A percentile compares a stretch with the other conserved stretches of the same genome.
These are phyloP conservation scores for Agrocybe praecox DNA, from an alignment of 768 basidiomycete genomes.

Conservation along the genomic window DNA sequence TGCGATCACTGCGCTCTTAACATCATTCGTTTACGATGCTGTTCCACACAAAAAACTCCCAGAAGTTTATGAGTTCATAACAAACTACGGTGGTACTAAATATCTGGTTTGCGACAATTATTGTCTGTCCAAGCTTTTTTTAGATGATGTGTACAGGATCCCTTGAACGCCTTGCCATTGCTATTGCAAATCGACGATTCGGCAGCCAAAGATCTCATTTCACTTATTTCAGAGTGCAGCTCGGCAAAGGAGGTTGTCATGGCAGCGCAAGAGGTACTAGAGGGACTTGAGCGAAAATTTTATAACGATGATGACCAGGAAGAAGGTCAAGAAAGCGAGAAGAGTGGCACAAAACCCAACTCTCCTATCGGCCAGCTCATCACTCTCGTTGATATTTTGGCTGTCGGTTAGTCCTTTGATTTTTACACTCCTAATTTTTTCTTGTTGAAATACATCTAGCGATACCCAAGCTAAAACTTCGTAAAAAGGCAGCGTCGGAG, in stretches of 20 bases:
- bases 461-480: constrained; percentile 46
- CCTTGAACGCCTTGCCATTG: constrained; percentile 42
- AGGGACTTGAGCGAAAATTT: constrained; percentile 32
- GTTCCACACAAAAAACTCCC: constrained; percentile 27
- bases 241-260: constrained; percentile 51
- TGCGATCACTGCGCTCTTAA: constrained; percentile 34
- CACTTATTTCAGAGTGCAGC: constrained; percentile 40
- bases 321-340: constrained; percentile 19
- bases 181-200: constrained; percentile 39
- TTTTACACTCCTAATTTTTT: constrained; percentile 1
- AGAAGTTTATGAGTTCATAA: constrained; percentile 32
- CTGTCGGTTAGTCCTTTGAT: constrained; percentile 31
- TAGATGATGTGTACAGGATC: constrained; percentile 26
- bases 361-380: constrained; percentile 34
- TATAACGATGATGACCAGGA: constrained; percentile 28
- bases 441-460: constrained; percentile 38
- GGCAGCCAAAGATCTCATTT: constrained; percentile 39
- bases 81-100: constrained; percentile 15
- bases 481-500: constrained; percentile 43
- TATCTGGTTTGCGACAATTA: constrained; percentile 19
- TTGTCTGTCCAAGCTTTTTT: neutral
- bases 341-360: neutral
- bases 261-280: constrained; percentile 46
- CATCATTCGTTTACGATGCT: constrained; percentile 35
- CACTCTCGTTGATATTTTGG: constrained; percentile 40